Percentiles rank a stretch among this genome's conserved stretches.
phyloP scores from a whole-genome alignment of 148 eudicot genomes.

The Tetragonia tetragonoides region DNA sequence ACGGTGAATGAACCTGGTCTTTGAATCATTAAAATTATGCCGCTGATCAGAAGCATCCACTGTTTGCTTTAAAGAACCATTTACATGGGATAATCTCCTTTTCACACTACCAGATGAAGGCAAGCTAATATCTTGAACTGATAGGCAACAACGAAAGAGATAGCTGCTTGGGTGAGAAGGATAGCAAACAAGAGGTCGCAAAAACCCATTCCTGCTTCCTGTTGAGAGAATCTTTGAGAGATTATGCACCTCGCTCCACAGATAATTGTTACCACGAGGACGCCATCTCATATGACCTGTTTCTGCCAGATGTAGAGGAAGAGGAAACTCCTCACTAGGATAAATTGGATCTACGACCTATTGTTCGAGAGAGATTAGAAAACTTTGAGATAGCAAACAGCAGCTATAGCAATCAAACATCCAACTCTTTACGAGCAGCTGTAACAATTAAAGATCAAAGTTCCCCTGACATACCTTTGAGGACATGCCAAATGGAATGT shows the following conservation, averaged over 20 bases:
- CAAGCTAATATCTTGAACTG: slow-evolving; percentile 63
- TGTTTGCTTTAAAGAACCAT: slow-evolving; percentile 34
- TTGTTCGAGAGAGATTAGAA: slow-evolving; percentile 18
- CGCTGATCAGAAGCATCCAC: slow-evolving; percentile 27
- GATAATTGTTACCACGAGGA: slow-evolving; percentile 72
- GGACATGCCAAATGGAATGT: slow-evolving; percentile 89
- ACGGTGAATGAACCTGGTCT: slow-evolving; percentile 65
- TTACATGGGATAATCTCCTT: slow-evolving; percentile 32
- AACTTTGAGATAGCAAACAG: neutral
- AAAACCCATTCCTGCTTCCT: slow-evolving; percentile 61
- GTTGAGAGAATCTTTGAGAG: slow-evolving; percentile 72
- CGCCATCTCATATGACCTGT: slow-evolving; percentile 92
- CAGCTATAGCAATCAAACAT: neutral
- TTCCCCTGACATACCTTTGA: slow-evolving; percentile 62
- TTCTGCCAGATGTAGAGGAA: slow-evolving; percentile 97
- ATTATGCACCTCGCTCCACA: slow-evolving; percentile 93
- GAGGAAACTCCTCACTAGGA: slow-evolving; percentile 88
- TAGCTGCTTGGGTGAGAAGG: slow-evolving; percentile 88
- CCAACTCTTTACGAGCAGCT: neutral
- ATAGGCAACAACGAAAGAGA: slow-evolving; percentile 89
- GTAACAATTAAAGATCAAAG: neutral
- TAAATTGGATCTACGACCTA: slow-evolving; percentile 85
- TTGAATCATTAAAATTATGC: slow-evolving; percentile 33
- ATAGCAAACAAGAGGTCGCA: slow-evolving; percentile 90
- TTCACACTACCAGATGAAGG: slow-evolving; percentile 46